Percentiles rank a stretch among this genome's conserved stretches.
Conservation (phyloP, 177 flowering plant genomes). For the Telopea speciosissima region DNA sequence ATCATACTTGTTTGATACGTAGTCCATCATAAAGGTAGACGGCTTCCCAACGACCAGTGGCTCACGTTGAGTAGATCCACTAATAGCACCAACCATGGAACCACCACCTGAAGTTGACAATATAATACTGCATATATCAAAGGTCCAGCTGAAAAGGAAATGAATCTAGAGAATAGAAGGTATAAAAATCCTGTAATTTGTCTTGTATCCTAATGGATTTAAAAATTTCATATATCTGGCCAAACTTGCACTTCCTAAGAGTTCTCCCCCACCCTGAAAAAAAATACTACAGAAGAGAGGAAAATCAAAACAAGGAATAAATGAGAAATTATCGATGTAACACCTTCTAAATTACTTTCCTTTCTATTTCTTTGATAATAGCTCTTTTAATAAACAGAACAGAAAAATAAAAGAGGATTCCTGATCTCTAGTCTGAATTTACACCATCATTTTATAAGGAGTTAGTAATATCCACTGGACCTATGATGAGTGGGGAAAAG, state of each 20-base stretch:
- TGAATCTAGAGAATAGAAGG: background rate
- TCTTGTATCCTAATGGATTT: background rate
- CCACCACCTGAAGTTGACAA: constrained; percentile 70
- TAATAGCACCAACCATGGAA: constrained; percentile 89
- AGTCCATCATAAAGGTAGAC: constrained; percentile 96
- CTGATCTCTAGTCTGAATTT: background rate
- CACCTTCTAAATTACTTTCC: background rate
- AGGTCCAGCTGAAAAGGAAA: background rate
- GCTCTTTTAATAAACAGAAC: background rate
- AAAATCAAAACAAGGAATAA: background rate
- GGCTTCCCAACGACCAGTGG: constrained; percentile 89
- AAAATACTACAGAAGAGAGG: background rate
- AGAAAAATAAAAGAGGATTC: background rate
- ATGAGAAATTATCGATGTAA: background rate
- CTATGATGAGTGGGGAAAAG: background rate
- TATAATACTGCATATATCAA: background rate
- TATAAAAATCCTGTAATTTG: background rate
- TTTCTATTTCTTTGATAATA: background rate
- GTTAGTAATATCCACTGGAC: background rate
- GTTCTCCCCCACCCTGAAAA: background rate
- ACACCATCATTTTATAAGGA: background rate
- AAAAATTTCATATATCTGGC: background rate
- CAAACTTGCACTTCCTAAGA: background rate
- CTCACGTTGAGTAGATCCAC: constrained; percentile 77
- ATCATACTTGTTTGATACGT: constrained; percentile 59